These are phyloP conservation scores for Brettanomyces anomalus DNA, from an alignment of 805 yeast species.

Conservation along the genomic window DNA sequence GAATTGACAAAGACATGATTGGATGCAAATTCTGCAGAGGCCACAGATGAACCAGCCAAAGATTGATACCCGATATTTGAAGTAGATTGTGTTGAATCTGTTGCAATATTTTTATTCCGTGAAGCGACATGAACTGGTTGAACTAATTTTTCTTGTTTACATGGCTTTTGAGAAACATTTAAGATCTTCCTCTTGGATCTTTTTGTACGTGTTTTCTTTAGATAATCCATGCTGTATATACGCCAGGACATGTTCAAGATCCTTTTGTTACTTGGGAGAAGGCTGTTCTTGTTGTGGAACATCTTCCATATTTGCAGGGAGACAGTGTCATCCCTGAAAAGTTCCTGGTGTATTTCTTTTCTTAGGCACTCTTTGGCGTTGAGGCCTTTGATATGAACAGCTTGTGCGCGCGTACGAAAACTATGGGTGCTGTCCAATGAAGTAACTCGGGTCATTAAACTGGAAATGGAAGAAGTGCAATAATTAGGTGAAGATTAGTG, in stretches of 20 bases:
- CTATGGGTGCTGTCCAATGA: too few relatives aligned
- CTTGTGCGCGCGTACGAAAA: too few relatives aligned
- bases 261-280: slow-evolving; percentile 26
- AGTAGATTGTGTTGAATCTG: too few relatives aligned
- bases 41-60: too few relatives aligned
- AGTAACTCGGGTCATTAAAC: too few relatives aligned
- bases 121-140: not conserved
- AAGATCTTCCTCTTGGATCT: too few relatives aligned
- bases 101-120: too few relatives aligned
- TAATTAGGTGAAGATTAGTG: too few relatives aligned
- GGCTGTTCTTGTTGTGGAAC: slow-evolving; percentile 26
- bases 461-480: too few relatives aligned
- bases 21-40: not conserved
- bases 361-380: slow-evolving; percentile 9
- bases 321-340: slow-evolving; percentile 16
- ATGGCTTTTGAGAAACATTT: not conserved
- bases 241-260: slow-evolving; percentile 29
- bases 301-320: slow-evolving; percentile 28
- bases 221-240: slow-evolving; percentile 22
- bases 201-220: slow-evolving; percentile 14
- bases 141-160: not conserved
- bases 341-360: slow-evolving; percentile 22
- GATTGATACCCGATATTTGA: too few relatives aligned
- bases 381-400: too few relatives aligned
- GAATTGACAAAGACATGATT: not conserved